phyloP scores from a whole-genome alignment of 2,329 filamentous ascomycete species.

The Talaromyces sp. region DNA sequence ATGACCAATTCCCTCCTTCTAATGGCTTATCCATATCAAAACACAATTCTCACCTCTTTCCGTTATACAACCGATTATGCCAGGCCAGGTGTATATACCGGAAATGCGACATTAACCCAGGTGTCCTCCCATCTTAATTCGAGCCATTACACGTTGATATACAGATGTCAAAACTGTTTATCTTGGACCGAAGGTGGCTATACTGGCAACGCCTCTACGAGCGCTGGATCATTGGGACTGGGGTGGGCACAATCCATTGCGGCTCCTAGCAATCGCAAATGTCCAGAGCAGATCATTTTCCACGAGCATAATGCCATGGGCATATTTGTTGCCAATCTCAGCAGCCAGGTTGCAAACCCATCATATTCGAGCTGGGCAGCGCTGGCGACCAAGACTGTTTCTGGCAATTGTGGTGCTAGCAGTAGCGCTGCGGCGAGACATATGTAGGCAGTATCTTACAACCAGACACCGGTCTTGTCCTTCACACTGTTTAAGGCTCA shows the following conservation, averaged over 20 bases:
- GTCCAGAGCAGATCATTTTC: conserved; percentile 42
- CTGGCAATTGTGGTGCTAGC: conserved; percentile 9
- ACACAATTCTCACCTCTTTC: conserved; percentile 54
- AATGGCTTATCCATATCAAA: conserved; percentile 52
- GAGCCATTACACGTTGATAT: conserved; percentile 59
- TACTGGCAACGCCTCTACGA: conserved; percentile 42
- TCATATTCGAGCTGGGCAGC: conserved; percentile 28
- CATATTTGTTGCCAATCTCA: conserved; percentile 48
- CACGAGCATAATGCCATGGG: conserved; percentile 53
- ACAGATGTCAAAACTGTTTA: conserved; percentile 58
- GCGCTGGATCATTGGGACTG: conserved; percentile 41
- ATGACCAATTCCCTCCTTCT: conserved; percentile 58
- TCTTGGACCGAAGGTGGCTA: conserved; percentile 49
- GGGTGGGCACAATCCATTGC: conserved; percentile 52
- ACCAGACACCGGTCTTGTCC: too few species aligned
- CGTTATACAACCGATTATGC: conserved; percentile 56
- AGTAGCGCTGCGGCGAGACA: not conserved
- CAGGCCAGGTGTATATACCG: conserved; percentile 55
- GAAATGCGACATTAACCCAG: conserved; percentile 57
- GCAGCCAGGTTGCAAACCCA: conserved; percentile 40
- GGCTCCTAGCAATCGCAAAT: conserved; percentile 35
- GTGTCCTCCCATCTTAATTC: conserved; percentile 55
- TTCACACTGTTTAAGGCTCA: too few species aligned
- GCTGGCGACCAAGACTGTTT: conserved; percentile 20
- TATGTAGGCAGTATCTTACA: too few species aligned